Conservation (phyloP, 2,329 filamentous ascomycete species). For the Colletotrichum cordylinicola region DNA sequence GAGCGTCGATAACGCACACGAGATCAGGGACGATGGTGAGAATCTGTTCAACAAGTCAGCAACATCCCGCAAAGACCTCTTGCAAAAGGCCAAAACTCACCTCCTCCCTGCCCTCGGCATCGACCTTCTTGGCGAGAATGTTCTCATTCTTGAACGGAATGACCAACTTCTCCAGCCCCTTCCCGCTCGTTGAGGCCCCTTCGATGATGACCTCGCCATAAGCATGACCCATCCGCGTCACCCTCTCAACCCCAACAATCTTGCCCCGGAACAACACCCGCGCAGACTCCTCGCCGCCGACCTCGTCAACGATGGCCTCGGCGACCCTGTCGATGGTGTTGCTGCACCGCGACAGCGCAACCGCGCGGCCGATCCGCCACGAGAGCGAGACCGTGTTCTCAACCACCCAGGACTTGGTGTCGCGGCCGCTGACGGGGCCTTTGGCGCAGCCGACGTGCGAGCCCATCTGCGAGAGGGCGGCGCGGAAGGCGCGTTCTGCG, state of each 20-base stretch:
- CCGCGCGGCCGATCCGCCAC: slow-evolving; percentile 50
- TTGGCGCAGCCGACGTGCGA: slow-evolving; percentile 56
- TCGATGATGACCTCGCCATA: slow-evolving; percentile 66
- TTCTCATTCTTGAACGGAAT: slow-evolving; percentile 81
- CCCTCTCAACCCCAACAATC: slow-evolving; percentile 64
- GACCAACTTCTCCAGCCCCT: slow-evolving; percentile 51
- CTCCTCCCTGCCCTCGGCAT: slow-evolving; percentile 33
- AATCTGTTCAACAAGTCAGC: slow-evolving; percentile 38
- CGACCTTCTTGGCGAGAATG: slow-evolving; percentile 58
- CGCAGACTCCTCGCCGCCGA: slow-evolving; percentile 57
- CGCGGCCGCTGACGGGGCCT: slow-evolving; percentile 51
- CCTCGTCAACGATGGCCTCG: slow-evolving; percentile 63
- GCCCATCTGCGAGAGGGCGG: slow-evolving; percentile 60
- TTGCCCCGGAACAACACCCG: slow-evolving; percentile 67
- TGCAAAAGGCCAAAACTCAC: not conserved
- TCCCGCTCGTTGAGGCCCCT: slow-evolving; percentile 28
- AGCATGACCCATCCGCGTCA: slow-evolving; percentile 60
- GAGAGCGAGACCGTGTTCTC: slow-evolving; percentile 43
- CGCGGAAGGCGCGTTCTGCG: slow-evolving; percentile 55
- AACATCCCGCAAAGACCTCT: not conserved
- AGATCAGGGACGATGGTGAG: slow-evolving; percentile 63
- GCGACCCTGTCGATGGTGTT: slow-evolving; percentile 57
- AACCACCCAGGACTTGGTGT: slow-evolving; percentile 56
- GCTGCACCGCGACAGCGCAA: not conserved
- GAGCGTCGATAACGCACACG: slow-evolving; percentile 59